Base-by-base conservation (phyloP, 176 grass and related monocot genomes). In the Rhynchospora tenuis region DNA sequence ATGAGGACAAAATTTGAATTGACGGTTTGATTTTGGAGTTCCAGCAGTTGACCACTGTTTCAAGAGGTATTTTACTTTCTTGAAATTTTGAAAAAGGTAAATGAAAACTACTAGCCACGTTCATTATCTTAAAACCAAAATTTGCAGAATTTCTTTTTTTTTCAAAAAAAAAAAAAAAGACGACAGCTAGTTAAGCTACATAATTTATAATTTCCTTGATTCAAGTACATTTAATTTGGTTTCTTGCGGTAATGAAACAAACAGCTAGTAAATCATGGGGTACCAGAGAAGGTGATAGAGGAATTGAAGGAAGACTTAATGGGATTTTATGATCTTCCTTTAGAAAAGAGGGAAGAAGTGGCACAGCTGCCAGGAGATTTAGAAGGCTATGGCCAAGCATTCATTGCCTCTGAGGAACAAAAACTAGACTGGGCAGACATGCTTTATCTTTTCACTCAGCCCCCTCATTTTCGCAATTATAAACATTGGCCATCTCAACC, bases 341-440 rank as follows among this genome's bases (percentile, higher is more conserved):
- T 87, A 0, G 44, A 90, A 10, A 47, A 87, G 70, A 93, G 90
- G 76, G 76, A 45, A 81, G 16, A 44, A 11, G 83, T 82, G 16
- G 89, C 86, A 17, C 88, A 88, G 50, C 29, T 47, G 19, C 81
- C 88, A 8, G 84, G 88, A 86, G 75, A 88, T 26, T 26, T 90
- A 13, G 83, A 94, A 88, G 87, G 90, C 14, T 94, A 92, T 58
- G 90, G 88, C 5, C 90, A 91, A 33, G 61, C 56, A 7, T 91
- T 86, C 73, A 87, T 90, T 65, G 29, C 72, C 6, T 90, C 88
- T 0, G 46, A 85, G 3, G 83, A 80, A 28, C 88, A 94, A 66
- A 94, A 87, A 55, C 86, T 94, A 10, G 90, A 94, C 72, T 94
- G 90, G 86, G 58, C 81, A 14, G 88, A 92, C 64, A 58, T 89